Percentiles rank a stretch among this genome's conserved stretches.
phyloP scores from a whole-genome alignment of 495 filamentous ascomycete species.

The Ramalina intermedia region DNA sequence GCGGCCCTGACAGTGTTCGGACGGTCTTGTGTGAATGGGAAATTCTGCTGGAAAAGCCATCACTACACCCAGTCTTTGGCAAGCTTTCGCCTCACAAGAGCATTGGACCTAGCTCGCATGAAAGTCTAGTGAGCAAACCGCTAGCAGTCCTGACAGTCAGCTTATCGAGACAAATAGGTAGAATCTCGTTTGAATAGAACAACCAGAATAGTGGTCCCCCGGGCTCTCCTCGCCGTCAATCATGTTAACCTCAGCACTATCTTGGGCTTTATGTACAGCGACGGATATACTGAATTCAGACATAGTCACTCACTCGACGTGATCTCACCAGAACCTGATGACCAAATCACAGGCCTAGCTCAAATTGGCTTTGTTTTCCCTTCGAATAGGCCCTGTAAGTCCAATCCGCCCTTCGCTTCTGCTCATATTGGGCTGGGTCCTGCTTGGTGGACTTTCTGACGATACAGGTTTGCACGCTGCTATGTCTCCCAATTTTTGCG shows the following conservation, averaged over 20 bases:
- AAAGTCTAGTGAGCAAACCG: slow-evolving; percentile 8
- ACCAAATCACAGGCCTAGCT: slow-evolving; percentile 48
- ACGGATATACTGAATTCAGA: slow-evolving; percentile 65
- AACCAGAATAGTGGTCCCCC: slow-evolving; percentile 48
- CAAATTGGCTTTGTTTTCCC: slow-evolving; percentile 63
- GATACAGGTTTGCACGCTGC: slow-evolving; percentile 46
- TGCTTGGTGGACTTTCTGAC: slow-evolving; percentile 14
- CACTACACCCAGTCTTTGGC: slow-evolving; percentile 58
- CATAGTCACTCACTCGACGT: slow-evolving; percentile 54
- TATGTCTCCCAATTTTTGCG: slow-evolving; percentile 62
- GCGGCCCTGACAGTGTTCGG: slow-evolving; percentile 39
- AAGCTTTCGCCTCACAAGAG: slow-evolving; percentile 53
- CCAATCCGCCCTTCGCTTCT: slow-evolving; percentile 10
- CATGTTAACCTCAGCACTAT: slow-evolving; percentile 51
- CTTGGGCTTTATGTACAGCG: slow-evolving; percentile 54
- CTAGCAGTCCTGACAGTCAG: not conserved
- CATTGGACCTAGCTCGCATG: slow-evolving; percentile 28
- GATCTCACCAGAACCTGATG: slow-evolving; percentile 42
- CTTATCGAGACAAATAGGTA: slow-evolving; percentile 24
- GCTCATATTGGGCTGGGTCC: slow-evolving; percentile 7
- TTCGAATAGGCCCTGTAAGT: slow-evolving; percentile 33
- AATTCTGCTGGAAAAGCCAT: slow-evolving; percentile 41
- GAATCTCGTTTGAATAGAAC: slow-evolving; percentile 48
- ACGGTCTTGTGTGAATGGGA: slow-evolving; percentile 71
- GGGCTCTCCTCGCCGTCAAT: slow-evolving; percentile 52